Base-by-base conservation (phyloP, 805 yeast genomes). In the Candida takata region DNA sequence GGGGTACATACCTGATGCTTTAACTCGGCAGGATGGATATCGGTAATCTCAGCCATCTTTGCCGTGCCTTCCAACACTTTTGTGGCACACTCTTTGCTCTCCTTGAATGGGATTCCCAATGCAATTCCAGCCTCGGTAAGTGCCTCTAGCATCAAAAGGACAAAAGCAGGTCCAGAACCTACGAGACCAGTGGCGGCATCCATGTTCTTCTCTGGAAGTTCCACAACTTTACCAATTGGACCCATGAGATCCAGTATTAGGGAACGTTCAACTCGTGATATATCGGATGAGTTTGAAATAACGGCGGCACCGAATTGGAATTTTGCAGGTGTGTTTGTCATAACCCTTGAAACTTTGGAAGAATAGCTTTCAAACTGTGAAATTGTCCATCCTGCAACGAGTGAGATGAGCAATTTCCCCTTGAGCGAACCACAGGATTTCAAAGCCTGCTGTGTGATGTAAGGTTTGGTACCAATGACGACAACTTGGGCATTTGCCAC, bases 141-240 rank as follows among this genome's bases (percentile, higher is more conserved):
- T 0, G 95, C 79, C 64, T 92, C 97, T 70, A 90, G 69, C 77
- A 90, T 79, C 49, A 87, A 65, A 50, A 88, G 69, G 34, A 85
- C 83, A 58, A 90, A 92, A 0, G 98, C 98, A 1, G 97, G 97
- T 2, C 95, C 98, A 2, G 96, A 85, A 2, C 98, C 98, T 38
- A 92, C 86, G 32, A 92, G 69, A 0, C 96, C 83, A 8, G 97
- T 90, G 27, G 95, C 95, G 4, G 90, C 95, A 56, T 92, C 97
- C 87, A 90, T 87, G 60, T 86, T 84, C 57, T 82, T 81, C 61
- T 92, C 99, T 14, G 88, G 90, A 29, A 84, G 62, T 47, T 72
- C 75, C 40, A 64, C 58, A 15, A 79, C 79, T 46, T 70, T 68
- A 6, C 92, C 92, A 36, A 82, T 77, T 24, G 85, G 77, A 31